These are phyloP conservation scores for Lachancea quebecensis DNA, from an alignment of 805 yeast species.

Conservation along the genomic window DNA sequence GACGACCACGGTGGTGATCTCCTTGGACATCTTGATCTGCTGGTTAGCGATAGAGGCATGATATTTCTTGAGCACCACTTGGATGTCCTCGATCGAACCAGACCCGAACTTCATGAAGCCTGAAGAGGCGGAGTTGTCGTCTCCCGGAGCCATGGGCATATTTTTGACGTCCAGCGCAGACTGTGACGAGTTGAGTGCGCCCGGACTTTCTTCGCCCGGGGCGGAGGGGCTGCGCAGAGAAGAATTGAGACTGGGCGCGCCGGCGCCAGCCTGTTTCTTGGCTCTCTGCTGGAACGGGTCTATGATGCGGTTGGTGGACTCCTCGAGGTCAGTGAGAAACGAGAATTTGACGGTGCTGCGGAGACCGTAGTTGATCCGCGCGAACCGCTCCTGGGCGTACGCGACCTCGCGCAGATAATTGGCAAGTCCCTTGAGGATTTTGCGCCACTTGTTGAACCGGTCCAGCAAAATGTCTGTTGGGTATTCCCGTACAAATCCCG, in stretches of 20 bases:
- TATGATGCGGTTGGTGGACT: constrained; percentile 33
- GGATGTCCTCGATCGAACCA: constrained; percentile 73
- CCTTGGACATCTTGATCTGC: constrained; percentile 49
- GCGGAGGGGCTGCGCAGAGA: not conserved
- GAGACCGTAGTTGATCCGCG: constrained; percentile 57
- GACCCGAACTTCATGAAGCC: constrained; percentile 68
- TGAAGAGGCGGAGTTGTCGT: constrained; percentile 25
- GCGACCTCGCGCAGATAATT: constrained; percentile 69
- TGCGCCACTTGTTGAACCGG: constrained; percentile 77
- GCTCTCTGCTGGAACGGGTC: constrained; percentile 43
- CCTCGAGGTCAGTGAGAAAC: constrained; percentile 33
- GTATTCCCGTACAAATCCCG: constrained; percentile 30
- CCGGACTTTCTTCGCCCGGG: not conserved
- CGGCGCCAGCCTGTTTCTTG: constrained; percentile 5
- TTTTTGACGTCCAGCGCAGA: constrained; percentile 2
- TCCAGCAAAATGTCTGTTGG: constrained; percentile 80
- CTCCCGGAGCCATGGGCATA: constrained; percentile 8
- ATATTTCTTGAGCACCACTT: constrained; percentile 58
- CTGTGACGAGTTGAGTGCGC: not conserved
- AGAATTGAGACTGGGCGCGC: not conserved
- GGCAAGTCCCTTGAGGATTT: constrained; percentile 62
- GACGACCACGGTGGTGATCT: constrained; percentile 45
- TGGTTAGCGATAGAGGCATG: constrained; percentile 51
- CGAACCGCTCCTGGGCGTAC: constrained; percentile 72
- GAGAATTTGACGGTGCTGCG: constrained; percentile 54